phyloP scores from a whole-genome alignment of 2,329 filamentous ascomycete species.

The Colletotrichum navitas region DNA sequence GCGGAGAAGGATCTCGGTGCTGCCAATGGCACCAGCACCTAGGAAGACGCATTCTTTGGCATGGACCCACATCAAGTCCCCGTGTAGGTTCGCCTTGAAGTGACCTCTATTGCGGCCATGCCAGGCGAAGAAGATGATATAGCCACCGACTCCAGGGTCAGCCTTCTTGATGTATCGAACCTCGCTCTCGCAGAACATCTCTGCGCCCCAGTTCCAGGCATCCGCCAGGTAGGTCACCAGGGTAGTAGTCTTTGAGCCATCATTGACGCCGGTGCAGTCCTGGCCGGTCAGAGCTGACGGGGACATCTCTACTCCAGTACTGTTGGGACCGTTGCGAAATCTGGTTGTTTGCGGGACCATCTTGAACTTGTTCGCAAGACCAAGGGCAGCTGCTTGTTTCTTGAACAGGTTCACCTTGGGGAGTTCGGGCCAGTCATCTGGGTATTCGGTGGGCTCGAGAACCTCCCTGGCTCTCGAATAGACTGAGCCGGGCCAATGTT shows the following conservation, averaged over 20 bases:
- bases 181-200: conserved; percentile 78
- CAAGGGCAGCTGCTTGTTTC: conserved; percentile 66
- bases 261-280: conserved; percentile 74
- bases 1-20: conserved; percentile 74
- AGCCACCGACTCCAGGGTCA: conserved; percentile 62
- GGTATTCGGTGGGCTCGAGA: conserved; percentile 71
- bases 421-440: conserved; percentile 67
- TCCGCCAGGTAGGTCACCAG: conserved; percentile 76
- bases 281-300: conserved; percentile 71
- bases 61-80: conserved; percentile 75
- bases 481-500: conserved; percentile 54
- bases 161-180: conserved; percentile 72
- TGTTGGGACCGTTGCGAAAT: conserved; percentile 72
- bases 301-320: conserved; percentile 73
- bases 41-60: conserved; percentile 75
- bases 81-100: conserved; percentile 67
- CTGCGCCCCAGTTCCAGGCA: conserved; percentile 79
- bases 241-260: conserved; percentile 76
- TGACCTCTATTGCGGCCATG: conserved; percentile 68
- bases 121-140: conserved; percentile 75
- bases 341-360: conserved; percentile 72
- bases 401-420: conserved; percentile 70
- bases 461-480: conserved; percentile 68
- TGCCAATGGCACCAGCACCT: conserved; percentile 73
- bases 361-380: conserved; percentile 65